Evolutionary conservation across 2,329 filamentous ascomycete genomes (phyloP).

Genomic region (Fusarium haematococcum): DNA sequence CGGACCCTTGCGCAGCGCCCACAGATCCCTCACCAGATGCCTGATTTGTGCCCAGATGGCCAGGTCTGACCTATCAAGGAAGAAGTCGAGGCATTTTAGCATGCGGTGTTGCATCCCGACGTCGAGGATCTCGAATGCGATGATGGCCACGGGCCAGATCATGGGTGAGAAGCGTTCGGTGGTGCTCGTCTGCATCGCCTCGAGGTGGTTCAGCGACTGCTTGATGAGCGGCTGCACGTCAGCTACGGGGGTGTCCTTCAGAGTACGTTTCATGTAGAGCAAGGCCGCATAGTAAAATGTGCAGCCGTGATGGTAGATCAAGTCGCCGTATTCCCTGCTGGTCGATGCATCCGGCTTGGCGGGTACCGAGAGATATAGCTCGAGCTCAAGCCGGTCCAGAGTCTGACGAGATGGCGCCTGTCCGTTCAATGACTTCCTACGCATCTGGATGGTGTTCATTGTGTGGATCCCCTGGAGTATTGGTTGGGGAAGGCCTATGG

Average conservation of each 20-base stretch:
- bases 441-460: slow-evolving; percentile 36
- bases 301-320: slow-evolving; percentile 42
- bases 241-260: slow-evolving; percentile 34
- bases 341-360: slow-evolving; percentile 20
- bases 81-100: slow-evolving; percentile 27
- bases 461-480: slow-evolving; percentile 35
- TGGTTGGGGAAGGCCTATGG: slow-evolving; percentile 37
- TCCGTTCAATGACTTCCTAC: slow-evolving; percentile 9
- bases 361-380: slow-evolving; percentile 35
- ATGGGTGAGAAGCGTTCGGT: slow-evolving; percentile 37
- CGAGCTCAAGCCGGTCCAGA: slow-evolving; percentile 37
- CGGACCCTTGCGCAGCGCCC: slow-evolving; percentile 30
- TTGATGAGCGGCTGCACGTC: slow-evolving; percentile 40
- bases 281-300: slow-evolving; percentile 41
- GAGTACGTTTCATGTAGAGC: slow-evolving; percentile 42
- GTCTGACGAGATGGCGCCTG: slow-evolving; percentile 12
- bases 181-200: slow-evolving; percentile 28
- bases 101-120: slow-evolving; percentile 34
- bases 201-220: slow-evolving; percentile 38
- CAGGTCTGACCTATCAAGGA: slow-evolving; percentile 33
- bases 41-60: slow-evolving; percentile 39
- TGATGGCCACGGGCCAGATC: slow-evolving; percentile 41
- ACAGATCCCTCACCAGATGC: slow-evolving; percentile 33
- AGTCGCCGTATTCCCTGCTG: slow-evolving; percentile 32
- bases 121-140: slow-evolving; percentile 36